Evolutionary conservation across 768 basidiomycete genomes (phyloP), one percentile per base, ranked within the genome.

Genomic region (Pleurotus eryngii): DNA sequence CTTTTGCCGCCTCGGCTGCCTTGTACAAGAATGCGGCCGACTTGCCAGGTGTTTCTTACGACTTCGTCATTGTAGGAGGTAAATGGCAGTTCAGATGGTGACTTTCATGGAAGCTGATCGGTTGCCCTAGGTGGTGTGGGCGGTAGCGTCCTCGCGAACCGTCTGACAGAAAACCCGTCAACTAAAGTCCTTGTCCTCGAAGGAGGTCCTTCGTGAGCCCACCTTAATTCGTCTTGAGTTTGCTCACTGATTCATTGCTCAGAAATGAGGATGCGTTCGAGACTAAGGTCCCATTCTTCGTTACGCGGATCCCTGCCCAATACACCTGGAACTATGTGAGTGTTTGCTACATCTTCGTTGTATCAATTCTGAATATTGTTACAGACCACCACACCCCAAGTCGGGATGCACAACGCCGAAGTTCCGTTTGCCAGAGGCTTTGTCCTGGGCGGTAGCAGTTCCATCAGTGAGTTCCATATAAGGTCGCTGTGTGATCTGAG

Each of bases 381-480:
- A 9, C 30, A 69, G 46, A 65, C 65, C 2, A 63, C 64, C 11
- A 59, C 57, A 5, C 61, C 61, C 12, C 66, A 67, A 58, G 6
- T 51, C 12, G 59, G 46, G 11, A 49, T 67, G 12, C 59, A 61
- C 47, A 53, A 54, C n/a, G 58, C 59, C 4, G 5, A 37, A 4
- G 53, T 66, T 11, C 18, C 60, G 5, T 63, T 61, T 43, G 55
- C 64, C 8, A 40, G 66, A 46, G 66, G 66, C 7, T 40, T 49
- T 30, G 27, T 63, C 18, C 49, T 67, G 7, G 66, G 66, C n/a
- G 66, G 65, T 11, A 50, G 57, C 26, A 61, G 59, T 39, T 51
- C 59, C 11, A 55, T 63, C 54, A 65, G 73, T 74, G 54, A 55
- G 67, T 63, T 26, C 24, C 12, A 47, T 9, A 8, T 27, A 22